These are phyloP conservation scores for Anthracocystis walkeri DNA, from an alignment of 1,284 basidiomycete species.

Conservation along the genomic window DNA sequence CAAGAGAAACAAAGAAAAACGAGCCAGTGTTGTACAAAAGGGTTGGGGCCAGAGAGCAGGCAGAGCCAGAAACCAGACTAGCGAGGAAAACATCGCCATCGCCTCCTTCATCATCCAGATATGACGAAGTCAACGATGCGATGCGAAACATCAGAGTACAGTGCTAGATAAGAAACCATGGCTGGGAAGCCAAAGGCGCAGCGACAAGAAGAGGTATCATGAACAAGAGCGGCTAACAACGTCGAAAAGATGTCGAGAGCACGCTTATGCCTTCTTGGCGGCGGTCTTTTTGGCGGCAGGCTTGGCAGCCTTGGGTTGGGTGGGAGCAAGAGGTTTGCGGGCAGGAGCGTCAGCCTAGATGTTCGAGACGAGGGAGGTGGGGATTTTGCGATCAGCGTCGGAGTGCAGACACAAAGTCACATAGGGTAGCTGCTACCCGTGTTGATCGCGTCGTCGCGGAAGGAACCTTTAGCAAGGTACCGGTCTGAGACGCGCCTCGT, in stretches of 20 bases:
- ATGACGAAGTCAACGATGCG: conserved; percentile 5
- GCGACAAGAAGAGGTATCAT: conserved; percentile 40
- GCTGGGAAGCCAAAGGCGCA: conserved; percentile 17
- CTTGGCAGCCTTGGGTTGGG: conserved; percentile 61
- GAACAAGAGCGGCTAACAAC: conserved; percentile 31
- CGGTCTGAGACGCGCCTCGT: background rate
- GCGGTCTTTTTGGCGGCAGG: conserved; percentile 67
- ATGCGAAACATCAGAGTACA: conserved; percentile 29
- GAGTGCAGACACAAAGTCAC: conserved; percentile 20
- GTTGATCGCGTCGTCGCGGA: background rate
- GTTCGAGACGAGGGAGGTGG: conserved; percentile 23
- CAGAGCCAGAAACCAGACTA: conserved; percentile 29
- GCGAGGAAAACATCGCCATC: conserved; percentile 11
- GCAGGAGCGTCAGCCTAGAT: conserved; percentile 52
- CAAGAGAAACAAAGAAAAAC: conserved; percentile 28
- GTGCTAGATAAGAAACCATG: conserved; percentile 22
- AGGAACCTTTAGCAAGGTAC: too few relatives aligned
- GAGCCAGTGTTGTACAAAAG: conserved; percentile 53
- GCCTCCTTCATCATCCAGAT: conserved; percentile 1
- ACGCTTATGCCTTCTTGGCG: conserved; percentile 57
- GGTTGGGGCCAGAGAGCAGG: conserved; percentile 11
- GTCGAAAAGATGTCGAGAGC: conserved; percentile 5
- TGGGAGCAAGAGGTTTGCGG: conserved; percentile 52
- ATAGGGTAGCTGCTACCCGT: background rate
- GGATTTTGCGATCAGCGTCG: conserved; percentile 36